A percentile compares a stretch with the other conserved stretches of the same genome.
Conservation (phyloP, 176 grass and related monocot species). For the Aegilops sharonensis region DNA sequence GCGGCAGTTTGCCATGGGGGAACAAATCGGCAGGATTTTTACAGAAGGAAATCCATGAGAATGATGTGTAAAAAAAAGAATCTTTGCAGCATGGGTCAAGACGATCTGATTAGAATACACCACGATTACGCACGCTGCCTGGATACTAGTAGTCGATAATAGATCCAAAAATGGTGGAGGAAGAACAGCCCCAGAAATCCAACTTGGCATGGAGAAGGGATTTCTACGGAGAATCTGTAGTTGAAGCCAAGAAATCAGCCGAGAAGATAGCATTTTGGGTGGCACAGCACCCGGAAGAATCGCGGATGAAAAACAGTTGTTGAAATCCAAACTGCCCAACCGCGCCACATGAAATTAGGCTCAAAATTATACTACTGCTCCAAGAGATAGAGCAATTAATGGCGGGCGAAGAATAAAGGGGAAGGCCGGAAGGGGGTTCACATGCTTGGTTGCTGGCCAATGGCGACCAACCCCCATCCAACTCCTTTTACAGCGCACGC, state of each 20-base stretch:
- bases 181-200: not conserved
- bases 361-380: not conserved
- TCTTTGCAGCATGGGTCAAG: not conserved
- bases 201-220: not conserved
- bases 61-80: not conserved
- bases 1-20: not conserved
- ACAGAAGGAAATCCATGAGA: slow-evolving; percentile 14
- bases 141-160: not conserved
- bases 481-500: not conserved
- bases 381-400: not conserved
- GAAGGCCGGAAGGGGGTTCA: not conserved
- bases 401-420: not conserved
- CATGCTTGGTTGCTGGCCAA: slow-evolving; percentile 1
- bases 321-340: not conserved
- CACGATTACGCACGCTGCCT: not conserved
- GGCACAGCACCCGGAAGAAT: not conserved
- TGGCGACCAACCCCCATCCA: not conserved
- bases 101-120: not conserved
- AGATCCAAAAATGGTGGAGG: not conserved
- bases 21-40: not conserved
- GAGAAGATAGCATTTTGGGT: not conserved
- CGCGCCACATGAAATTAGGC: not conserved
- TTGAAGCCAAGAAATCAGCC: not conserved
- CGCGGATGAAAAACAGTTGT: not conserved
- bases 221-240: not conserved